phyloP scores from a whole-genome alignment of 257 asterid species.

The Rauvolfia tetraphylla region DNA sequence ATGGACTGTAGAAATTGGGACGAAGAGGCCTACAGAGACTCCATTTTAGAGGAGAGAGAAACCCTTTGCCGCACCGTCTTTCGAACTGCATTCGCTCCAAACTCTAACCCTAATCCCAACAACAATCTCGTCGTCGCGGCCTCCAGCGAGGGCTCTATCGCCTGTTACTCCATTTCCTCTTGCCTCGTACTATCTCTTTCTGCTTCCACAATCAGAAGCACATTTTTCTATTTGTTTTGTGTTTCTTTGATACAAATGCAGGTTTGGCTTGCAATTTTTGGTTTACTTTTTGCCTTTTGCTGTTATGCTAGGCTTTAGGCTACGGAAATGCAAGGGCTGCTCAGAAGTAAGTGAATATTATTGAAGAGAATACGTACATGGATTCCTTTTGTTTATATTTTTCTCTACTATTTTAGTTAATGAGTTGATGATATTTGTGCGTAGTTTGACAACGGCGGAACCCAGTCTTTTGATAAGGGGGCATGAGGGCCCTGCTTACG shows the following conservation, averaged over 20 bases:
- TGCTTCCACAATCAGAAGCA: not conserved
- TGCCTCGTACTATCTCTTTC: constrained; percentile 48
- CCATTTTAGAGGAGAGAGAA: constrained; percentile 62
- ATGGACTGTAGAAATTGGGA: constrained; percentile 94
- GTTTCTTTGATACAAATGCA: constrained; percentile 6
- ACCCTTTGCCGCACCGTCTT: constrained; percentile 63
- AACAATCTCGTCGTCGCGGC: constrained; percentile 64
- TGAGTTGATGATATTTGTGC: constrained; percentile 19
- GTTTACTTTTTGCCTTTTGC: not conserved
- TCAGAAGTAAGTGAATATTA: constrained; percentile 40
- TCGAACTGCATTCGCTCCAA: constrained; percentile 74
- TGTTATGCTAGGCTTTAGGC: constrained; percentile 46
- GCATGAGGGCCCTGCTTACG: constrained; percentile 96
- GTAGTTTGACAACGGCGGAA: constrained; percentile 67
- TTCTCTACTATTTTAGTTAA: constrained; percentile 2
- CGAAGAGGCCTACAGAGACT: constrained; percentile 63
- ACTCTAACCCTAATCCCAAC: constrained; percentile 51
- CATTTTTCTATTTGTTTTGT: not conserved
- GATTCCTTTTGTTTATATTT: constrained; percentile 5
- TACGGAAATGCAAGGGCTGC: constrained; percentile 45
- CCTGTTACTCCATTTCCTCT: constrained; percentile 69
- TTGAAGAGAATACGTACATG: not conserved
- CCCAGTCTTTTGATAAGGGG: constrained; percentile 65
- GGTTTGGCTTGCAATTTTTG: constrained; percentile 8
- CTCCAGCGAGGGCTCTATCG: constrained; percentile 78